These are phyloP conservation scores for Sphagnurus paluster DNA, from an alignment of 1,284 basidiomycete species.

Conservation along the genomic window DNA sequence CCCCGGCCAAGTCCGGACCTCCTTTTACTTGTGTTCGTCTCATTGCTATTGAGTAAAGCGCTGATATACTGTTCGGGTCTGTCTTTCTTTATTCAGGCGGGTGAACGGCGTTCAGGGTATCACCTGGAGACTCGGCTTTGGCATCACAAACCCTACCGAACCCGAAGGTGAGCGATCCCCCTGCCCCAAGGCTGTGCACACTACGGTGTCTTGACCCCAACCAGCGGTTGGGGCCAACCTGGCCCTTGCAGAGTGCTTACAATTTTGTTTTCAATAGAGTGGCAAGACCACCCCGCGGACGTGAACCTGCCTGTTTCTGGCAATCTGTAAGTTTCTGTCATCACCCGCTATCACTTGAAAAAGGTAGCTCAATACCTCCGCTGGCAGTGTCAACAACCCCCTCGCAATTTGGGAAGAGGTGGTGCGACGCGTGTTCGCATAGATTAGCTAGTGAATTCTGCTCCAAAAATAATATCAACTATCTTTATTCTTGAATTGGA, in stretches of 20 bases:
- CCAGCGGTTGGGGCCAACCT: neutral
- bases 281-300: constrained; percentile 58
- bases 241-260: constrained; percentile 4
- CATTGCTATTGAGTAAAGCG: constrained; percentile 6
- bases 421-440: constrained; percentile 18
- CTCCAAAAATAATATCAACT: too few species aligned
- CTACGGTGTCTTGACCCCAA: neutral
- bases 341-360: constrained; percentile 6
- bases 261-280: constrained; percentile 44
- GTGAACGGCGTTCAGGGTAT: constrained; percentile 55
- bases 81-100: constrained; percentile 24
- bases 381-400: constrained; percentile 35
- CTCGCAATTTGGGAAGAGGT: constrained; percentile 35
- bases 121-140: constrained; percentile 62
- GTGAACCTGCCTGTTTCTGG: constrained; percentile 52
- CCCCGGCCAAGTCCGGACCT: constrained; percentile 18
- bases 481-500: constrained; percentile 3
- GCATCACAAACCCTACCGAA: constrained; percentile 47
- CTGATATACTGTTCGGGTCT: constrained; percentile 5
- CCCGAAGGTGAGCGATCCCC: constrained; percentile 49
- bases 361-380: too few species aligned
- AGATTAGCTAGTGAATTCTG: constrained; percentile 11
- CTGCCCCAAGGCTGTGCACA: neutral
- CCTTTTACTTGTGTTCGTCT: constrained; percentile 12
- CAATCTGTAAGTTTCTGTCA: constrained; percentile 39